Base-by-base conservation (phyloP, 2,329 filamentous ascomycete genomes). In the Sarocladiaceae sp. region DNA sequence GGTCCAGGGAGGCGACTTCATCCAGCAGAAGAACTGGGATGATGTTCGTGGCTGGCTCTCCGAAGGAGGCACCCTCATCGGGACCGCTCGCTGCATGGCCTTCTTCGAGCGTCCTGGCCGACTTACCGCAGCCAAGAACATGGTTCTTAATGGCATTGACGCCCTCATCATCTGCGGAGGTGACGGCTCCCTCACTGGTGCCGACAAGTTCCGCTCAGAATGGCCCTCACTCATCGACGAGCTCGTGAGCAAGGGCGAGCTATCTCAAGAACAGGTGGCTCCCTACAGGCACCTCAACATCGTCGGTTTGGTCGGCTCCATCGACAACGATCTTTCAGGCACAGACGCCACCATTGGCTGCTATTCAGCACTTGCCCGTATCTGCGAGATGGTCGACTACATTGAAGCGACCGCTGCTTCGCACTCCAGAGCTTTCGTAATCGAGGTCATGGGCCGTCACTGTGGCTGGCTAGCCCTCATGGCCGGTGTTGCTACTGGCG, bases 391-490 rank as follows among this genome's bases (percentile, higher is more conserved):
- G 59, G 88, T 98, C 47, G 93, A 98, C 69, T 91, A 89, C 59
- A 95, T 98, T 55, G 91, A 98, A 66, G 90, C 91, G 16, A 97
- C 93, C 0, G 91, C 91, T 43, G 84, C 83, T 29, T 96, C 90
- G 21, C 93, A 98, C 66, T 94, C 95, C 52, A 78, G 93, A 55
- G 93, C 93, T 31, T 98, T 98, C 64, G 90, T 98, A 46, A 86
- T 98, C 50, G 93, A 96, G 65, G 93, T 98, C 57, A 98, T 98
- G 93, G 93, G 93, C 41, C 79, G 93, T 48, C 91, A 98, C 67
- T 98, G 93, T 63, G 93, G 93, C 50, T 98, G 93, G 93, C 74
- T 98, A 50, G 93, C 93, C 32, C 76, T 98, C 49, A 96, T 97
- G 84, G 85, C 91, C 12, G 91, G 90, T 57, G 90, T 98, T 48